These are phyloP conservation scores for Adansonia gregorii DNA, from an alignment of 441 rosid species.

Conservation along the genomic window DNA sequence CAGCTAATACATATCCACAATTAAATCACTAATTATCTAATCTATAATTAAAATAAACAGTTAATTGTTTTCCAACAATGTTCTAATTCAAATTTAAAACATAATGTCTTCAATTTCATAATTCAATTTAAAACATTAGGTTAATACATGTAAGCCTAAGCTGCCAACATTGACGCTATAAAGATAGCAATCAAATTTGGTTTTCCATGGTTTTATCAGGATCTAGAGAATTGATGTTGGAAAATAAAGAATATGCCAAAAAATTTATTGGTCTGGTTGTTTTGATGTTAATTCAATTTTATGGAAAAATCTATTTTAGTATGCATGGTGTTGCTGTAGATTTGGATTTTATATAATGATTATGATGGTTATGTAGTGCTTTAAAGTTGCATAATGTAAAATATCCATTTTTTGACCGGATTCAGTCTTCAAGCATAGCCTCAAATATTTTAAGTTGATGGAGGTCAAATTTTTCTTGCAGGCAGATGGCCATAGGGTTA, in stretches of 20 bases:
- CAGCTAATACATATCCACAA: too few species aligned
- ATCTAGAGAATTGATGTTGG: neutral
- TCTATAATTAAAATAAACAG: too few species aligned
- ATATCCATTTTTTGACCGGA: neutral
- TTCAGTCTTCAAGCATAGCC: neutral
- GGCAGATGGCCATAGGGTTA: conserved; percentile 99
- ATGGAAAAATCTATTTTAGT: neutral
- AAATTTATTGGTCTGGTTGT: neutral
- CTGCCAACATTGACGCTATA: too few species aligned
- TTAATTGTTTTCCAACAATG: too few species aligned
- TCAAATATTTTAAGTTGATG: neutral
- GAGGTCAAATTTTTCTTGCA: conserved; percentile 43
- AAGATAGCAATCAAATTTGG: too few species aligned
- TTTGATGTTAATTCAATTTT: neutral
- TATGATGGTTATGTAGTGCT: neutral
- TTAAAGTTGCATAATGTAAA: neutral
- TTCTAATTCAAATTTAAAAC: too few species aligned
- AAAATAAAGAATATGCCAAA: neutral
- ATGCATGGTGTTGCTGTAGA: conserved; percentile 1
- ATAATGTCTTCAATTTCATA: too few species aligned
- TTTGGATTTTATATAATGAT: neutral
- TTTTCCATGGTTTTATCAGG: conserved; percentile 3
- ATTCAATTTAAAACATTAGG: too few species aligned
- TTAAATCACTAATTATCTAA: too few species aligned
- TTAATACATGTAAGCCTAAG: too few species aligned